Base-by-base conservation (phyloP, 148 eudicot genomes). In the Linanthus parryae region DNA sequence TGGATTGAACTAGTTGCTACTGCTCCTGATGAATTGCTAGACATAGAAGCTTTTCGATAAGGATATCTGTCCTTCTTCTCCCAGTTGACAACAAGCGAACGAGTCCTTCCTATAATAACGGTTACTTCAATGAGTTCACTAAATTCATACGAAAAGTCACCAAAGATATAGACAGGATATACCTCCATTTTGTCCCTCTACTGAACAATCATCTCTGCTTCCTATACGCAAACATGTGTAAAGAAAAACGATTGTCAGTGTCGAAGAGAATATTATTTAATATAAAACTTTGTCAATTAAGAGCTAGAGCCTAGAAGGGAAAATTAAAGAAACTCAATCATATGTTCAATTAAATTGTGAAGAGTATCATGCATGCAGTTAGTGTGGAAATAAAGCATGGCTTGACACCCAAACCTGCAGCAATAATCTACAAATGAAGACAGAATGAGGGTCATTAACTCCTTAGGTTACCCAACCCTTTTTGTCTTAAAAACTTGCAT, bases 1-100 rank as follows among this genome's bases (percentile, higher is more conserved):
- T 75, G 74, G 38, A 54, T 64, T 13, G 47, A 47, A 63, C 70
- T 77, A 60, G 47, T 62, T 63, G 57, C 61, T 49, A 35, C 44
- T 33, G 73, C 52, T 40, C 54, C 72, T 51, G 78, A 58, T 19
- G 68, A 18, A 69, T 58, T 75, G 65, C 77, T 71, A 35, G 92
- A 56, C 48, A 67, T 55, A 57, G 73, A 63, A 56, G 59, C 84
- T 48, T 80, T 82, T 23, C 55, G 58, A 49, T 54, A 37, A 19
- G 78, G 68, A 38, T 70, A 65, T 69, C 64, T 75, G 34, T 80
- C 99, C 54, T 68, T 82, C 71, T 68, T 82, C 65, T 92, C 94
- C 90, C 83, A 84, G 58, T 53, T 77, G 12, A 88, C 58, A 67
- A 75, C 87, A 67, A 82, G 60, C 15, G 82, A 68, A 54, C 77